phyloP scores from a whole-genome alignment of 2,329 filamentous ascomycete genomes.

The Ophiobolus disseminans region DNA sequence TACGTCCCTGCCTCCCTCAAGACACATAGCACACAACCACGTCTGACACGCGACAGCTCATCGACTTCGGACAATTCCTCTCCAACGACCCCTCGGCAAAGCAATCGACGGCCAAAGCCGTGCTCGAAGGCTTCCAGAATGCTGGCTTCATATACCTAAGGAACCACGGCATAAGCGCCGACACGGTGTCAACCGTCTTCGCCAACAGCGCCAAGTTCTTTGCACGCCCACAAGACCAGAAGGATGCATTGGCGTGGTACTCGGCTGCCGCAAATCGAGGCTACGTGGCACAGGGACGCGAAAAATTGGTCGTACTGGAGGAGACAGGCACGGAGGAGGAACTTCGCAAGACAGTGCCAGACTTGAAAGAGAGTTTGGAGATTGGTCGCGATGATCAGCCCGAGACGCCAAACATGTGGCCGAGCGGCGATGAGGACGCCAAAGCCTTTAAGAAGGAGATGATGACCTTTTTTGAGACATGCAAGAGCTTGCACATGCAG shows the following conservation, averaged over 20 bases:
- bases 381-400: conserved; percentile 67
- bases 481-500: conserved; percentile 75
- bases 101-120: conserved; percentile 69
- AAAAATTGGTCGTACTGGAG: conserved; percentile 49
- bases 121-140: conserved; percentile 81
- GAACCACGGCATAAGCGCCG: conserved; percentile 73
- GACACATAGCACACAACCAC: not conserved
- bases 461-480: conserved; percentile 75
- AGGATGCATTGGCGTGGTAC: conserved; percentile 51
- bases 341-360: conserved; percentile 45
- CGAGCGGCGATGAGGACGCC: conserved; percentile 60
- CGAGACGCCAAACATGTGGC: conserved; percentile 80
- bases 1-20: conserved; percentile 10
- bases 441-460: conserved; percentile 74
- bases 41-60: conserved; percentile 61
- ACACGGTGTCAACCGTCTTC: conserved; percentile 69
- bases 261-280: conserved; percentile 58
- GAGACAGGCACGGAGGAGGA: conserved; percentile 46
- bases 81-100: conserved; percentile 67
- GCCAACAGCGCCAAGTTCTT: conserved; percentile 51
- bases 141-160: conserved; percentile 90
- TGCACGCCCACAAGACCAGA: conserved; percentile 45
- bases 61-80: conserved; percentile 79
- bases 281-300: conserved; percentile 55
- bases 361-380: conserved; percentile 66